Conservation (phyloP, 1,284 basidiomycete genomes). For the Mycena citricolor region DNA sequence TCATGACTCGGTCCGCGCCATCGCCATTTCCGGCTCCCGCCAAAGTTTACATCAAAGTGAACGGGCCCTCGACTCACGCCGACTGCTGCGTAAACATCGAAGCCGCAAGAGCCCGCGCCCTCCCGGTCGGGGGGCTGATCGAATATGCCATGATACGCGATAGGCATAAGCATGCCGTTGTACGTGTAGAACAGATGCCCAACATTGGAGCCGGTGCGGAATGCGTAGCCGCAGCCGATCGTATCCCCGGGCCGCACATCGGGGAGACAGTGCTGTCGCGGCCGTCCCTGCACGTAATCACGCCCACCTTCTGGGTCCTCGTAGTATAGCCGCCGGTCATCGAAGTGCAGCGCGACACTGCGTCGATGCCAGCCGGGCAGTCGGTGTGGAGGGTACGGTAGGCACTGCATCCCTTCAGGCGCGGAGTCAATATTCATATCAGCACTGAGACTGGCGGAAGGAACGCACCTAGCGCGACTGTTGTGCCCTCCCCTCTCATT, state of each 20-base stretch:
- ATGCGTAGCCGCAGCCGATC: constrained; percentile 65
- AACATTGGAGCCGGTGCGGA: constrained; percentile 30
- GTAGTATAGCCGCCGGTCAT: constrained; percentile 71
- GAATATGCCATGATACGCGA: constrained; percentile 60
- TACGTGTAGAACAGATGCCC: constrained; percentile 64
- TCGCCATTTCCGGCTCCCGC: constrained; percentile 49
- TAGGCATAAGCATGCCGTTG: constrained; percentile 57
- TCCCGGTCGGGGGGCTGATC: constrained; percentile 38
- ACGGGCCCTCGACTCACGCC: constrained; percentile 53
- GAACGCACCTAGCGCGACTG: constrained; percentile 56
- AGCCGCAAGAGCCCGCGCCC: constrained; percentile 2
- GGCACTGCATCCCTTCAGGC: constrained; percentile 56
- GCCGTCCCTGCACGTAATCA: constrained; percentile 41
- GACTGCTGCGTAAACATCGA: constrained; percentile 64
- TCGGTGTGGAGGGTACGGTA: constrained; percentile 62
- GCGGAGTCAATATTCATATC: background rate
- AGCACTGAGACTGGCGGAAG: background rate
- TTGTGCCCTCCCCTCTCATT: constrained; percentile 50
- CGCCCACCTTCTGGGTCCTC: constrained; percentile 65
- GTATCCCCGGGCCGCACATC: constrained; percentile 39
- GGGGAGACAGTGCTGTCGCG: background rate
- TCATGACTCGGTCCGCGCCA: constrained; percentile 41
- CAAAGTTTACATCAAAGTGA: constrained; percentile 65
- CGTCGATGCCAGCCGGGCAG: constrained; percentile 73
- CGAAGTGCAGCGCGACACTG: constrained; percentile 64